Evolutionary conservation across 73 alveolate genomes (phyloP), one percentile per base, ranked within the genome.

Genomic region (Blepharisma stoltei): DNA sequence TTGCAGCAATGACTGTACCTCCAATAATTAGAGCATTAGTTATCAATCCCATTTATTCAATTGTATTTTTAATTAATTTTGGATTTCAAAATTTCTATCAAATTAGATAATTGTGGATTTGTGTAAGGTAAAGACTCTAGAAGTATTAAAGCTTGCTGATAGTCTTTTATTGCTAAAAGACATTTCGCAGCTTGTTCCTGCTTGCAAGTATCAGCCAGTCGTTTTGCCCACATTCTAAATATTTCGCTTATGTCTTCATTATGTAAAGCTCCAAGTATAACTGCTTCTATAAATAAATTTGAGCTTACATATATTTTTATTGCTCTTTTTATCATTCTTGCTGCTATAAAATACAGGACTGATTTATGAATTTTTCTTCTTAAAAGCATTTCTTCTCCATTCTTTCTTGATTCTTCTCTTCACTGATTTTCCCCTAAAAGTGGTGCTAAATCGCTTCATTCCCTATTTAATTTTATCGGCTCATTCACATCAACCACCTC

Each of bases 171-270:
- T 18, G 49, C 73, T 9, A 60, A 9, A n/a, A 8, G 5, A 60
- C 73, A 60, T 60, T 60, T 60, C 5, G 23, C 73, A 18, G 73
- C 73, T 60, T 60, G 73, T 25, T 60, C 73, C 46, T 20, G n/a
- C 5, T 60, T 60, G 18, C 23, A 14, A 14, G 45, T 60, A 8
- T 25, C 23, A 14, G 14, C 37, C 18, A 60, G 5, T 18, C 73
- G 0, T 18, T 14, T 38, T 14, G 45, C 45, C 73, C 73, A 60
- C 2, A 9, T 18, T 25, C 47, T 60, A 25, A 14, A 60, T 9
- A 60, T 38, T 18, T 14, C 14, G 18, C 23, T 14, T 25, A 2
- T 14, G 46, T 60, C 73, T 25, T 25, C 45, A 3, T 25, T 38
- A 60, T 14, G 23, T 18, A 60, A 14, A n/a, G 49, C 73, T 20